Percentiles rank a stretch among this genome's conserved stretches.
Evolutionary conservation across 306 rosid genomes (phyloP).

Genomic region (Vigna radiata): DNA sequence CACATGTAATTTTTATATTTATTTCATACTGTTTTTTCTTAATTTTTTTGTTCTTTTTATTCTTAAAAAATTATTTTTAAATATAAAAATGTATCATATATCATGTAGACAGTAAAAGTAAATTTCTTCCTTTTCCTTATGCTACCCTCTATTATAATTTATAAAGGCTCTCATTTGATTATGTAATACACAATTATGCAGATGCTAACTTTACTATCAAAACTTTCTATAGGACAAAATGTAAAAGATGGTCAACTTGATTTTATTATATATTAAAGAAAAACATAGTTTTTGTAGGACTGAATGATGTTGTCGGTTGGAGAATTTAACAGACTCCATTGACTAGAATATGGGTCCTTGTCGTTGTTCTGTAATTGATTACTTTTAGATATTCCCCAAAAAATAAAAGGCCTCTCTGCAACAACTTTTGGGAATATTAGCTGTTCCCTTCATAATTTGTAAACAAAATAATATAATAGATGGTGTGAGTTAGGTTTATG

Average conservation of each 20-base stretch:
- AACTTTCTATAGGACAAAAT: no score
- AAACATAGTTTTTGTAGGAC: not conserved
- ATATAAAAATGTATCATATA: no score
- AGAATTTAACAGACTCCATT: not conserved
- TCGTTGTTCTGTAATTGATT: not conserved
- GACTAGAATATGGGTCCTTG: not conserved
- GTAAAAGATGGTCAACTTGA: not conserved
- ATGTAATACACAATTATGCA: not conserved
- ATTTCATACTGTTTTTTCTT: no score
- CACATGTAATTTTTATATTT: no score
- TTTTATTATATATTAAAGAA: not conserved
- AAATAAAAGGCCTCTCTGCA: not conserved
- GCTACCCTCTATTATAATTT: not conserved
- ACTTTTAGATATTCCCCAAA: not conserved
- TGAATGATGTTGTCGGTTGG: constrained; percentile 3
- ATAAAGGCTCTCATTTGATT: not conserved
- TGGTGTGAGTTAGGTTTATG: not conserved
- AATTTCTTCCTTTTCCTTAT: no score
- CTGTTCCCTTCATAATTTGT: not conserved
- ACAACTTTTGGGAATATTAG: not conserved
- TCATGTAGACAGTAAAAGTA: no score
- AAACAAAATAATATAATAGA: not conserved
- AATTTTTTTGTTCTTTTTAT: no score
- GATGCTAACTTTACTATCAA: not conserved
- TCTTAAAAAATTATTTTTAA: no score